Evolutionary conservation across 345 rosid genomes (phyloP).

Genomic region (Eucalyptus polyanthemos): DNA sequence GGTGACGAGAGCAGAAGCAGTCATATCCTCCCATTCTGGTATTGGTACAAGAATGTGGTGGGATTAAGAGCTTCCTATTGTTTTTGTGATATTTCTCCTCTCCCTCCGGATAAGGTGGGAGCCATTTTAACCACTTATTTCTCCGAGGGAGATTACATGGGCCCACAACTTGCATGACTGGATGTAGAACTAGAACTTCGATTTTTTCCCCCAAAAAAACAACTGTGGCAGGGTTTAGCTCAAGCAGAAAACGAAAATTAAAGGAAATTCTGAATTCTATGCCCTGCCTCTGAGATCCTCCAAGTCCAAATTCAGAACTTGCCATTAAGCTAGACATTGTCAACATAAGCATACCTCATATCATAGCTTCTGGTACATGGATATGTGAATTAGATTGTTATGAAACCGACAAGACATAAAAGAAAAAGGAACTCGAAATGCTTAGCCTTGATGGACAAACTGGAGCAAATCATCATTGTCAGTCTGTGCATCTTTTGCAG

Average conservation of each 20-base stretch:
- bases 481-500: neutral
- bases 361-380: neutral
- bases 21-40: conserved; percentile 34
- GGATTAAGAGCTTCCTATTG: neutral
- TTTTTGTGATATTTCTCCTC: neutral
- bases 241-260: neutral
- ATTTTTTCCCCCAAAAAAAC: too few species aligned
- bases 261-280: neutral
- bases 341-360: neutral
- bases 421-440: neutral
- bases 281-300: neutral
- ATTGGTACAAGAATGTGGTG: neutral
- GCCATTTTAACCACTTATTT: neutral
- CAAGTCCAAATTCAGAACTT: neutral
- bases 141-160: neutral
- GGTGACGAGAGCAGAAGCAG: conserved; percentile 9
- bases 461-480: neutral
- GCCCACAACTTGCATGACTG: neutral
- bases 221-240: neutral
- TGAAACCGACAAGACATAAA: neutral
- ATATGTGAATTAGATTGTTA: neutral
- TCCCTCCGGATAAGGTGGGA: conserved; percentile 8
- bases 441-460: neutral
- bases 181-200: neutral
- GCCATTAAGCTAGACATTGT: neutral